Evolutionary conservation across 2,329 filamentous ascomycete genomes (phyloP), one percentile per base, ranked within the genome.

Genomic region (Dendrostoma leiphaemia): DNA sequence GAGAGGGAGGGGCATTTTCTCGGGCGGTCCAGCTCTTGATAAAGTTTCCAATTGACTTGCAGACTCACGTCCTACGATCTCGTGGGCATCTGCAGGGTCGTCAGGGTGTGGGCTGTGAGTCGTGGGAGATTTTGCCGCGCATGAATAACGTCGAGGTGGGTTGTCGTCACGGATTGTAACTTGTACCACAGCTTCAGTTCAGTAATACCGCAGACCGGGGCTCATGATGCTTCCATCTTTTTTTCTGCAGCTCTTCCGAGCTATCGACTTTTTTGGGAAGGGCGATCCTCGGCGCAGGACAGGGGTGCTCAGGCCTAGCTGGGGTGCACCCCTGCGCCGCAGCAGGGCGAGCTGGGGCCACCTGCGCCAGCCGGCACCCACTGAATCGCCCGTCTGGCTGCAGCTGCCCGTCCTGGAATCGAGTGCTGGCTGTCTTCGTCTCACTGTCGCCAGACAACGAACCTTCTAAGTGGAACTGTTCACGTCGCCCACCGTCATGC

Each of bases 1-100:
- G 68, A 83, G 74, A 71, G 75, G 80, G 80, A 84, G 44, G 35
- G 31, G 48, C 56, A 58, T 84, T 60, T 60, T 59, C 56, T 47
- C 58, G 58, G 60, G 64, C 60, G 60, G 52, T 61, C 48, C 48
- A 61, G 58, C 61, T 32, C 24, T 60, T 60, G 50, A 52, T 60
- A 57, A 57, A n/a, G n/a, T n/a, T n/a, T 58, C 66, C 66, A 70
- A 71, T 71, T 68, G 62, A 59, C 55, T 57, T 58, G 60, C 50
- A 52, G 47, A 46, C 43, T 51, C 60, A 57, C 56, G 35, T 23
- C 21, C 28, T 45, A 43, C 50, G 44, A 48, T 38, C 40, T 53
- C 44, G 52, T 45, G 26, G 21, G 58, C 59, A 61, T 62, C 28
- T 45, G 53, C 47, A 28, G 23, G 23, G 17, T 37, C 12, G 37